Evolutionary conservation across 2,329 filamentous ascomycete genomes (phyloP).

Genomic region (Aureobasidium subglaciale): DNA sequence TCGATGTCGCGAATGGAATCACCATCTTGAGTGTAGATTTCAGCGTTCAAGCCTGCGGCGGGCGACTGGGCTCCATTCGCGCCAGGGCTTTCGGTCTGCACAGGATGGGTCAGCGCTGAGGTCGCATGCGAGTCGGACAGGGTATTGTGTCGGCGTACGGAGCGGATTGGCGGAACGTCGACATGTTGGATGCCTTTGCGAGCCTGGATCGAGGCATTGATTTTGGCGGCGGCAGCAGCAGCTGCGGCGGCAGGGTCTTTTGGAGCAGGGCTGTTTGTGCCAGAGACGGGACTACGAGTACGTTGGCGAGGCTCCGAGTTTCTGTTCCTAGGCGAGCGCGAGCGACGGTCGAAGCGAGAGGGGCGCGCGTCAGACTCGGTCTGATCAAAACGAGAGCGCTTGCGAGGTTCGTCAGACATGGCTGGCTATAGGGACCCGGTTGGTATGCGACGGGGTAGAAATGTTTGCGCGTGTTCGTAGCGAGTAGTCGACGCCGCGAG

Average conservation of each 20-base stretch:
- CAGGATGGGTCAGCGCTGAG: conserved; percentile 15
- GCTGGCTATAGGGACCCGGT: neutral
- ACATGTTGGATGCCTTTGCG: conserved; percentile 87
- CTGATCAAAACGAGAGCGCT: conserved; percentile 92
- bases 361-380: conserved; percentile 63
- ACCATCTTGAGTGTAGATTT: conserved; percentile 89
- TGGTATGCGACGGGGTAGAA: conserved; percentile 13
- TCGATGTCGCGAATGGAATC: conserved; percentile 99
- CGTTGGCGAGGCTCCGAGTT: conserved; percentile 56
- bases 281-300: conserved; percentile 69
- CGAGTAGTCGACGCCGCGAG: neutral
- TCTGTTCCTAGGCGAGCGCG: conserved; percentile 66
- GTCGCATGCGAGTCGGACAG: too few relatives aligned
- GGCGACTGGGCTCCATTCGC: conserved; percentile 46
- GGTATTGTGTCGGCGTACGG: conserved; percentile 36
- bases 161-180: conserved; percentile 73
- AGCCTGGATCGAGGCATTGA: conserved; percentile 41
- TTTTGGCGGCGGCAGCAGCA: conserved; percentile 61
- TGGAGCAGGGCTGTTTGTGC: conserved; percentile 38
- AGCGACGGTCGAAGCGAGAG: conserved; percentile 87
- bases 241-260: conserved; percentile 66
- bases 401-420: conserved; percentile 77
- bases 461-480: neutral
- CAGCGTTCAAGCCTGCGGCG: conserved; percentile 56
- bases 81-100: conserved; percentile 23